Percentiles rank a stretch among this genome's conserved stretches.
These are phyloP conservation scores for Anaeromyces robustus DNA, from an alignment of 192 early-diverging fungal genomes.

Conservation along the genomic window DNA sequence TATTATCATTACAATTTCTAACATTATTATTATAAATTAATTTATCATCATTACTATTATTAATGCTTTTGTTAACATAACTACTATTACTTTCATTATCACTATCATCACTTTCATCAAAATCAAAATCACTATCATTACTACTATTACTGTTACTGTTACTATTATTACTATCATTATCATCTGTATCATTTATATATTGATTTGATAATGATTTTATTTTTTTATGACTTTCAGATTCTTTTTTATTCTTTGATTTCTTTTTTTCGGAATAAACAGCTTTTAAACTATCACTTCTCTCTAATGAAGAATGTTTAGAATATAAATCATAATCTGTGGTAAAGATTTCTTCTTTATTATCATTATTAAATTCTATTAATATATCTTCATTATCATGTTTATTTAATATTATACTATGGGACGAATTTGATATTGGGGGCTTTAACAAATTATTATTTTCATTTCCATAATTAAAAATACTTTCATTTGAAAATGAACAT, in stretches of 20 bases:
- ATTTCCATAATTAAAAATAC: neutral
- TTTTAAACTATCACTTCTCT: neutral
- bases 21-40: neutral
- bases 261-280: neutral
- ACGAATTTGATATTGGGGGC: too few species aligned
- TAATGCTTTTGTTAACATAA: neutral
- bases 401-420: too few species aligned
- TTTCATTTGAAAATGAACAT: neutral
- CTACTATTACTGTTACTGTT: too few species aligned
- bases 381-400: too few species aligned
- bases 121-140: neutral
- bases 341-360: too few species aligned
- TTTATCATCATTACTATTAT: neutral
- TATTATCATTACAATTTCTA: neutral
- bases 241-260: neutral
- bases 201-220: neutral
- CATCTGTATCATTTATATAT: neutral
- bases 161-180: too few species aligned
- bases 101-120: neutral
- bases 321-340: neutral
- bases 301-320: neutral
- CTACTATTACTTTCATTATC: neutral
- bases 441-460: neutral
- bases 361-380: too few species aligned
- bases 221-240: neutral